Base-by-base conservation (phyloP, 768 basidiomycete genomes). In the Coprinopsis sp. region DNA sequence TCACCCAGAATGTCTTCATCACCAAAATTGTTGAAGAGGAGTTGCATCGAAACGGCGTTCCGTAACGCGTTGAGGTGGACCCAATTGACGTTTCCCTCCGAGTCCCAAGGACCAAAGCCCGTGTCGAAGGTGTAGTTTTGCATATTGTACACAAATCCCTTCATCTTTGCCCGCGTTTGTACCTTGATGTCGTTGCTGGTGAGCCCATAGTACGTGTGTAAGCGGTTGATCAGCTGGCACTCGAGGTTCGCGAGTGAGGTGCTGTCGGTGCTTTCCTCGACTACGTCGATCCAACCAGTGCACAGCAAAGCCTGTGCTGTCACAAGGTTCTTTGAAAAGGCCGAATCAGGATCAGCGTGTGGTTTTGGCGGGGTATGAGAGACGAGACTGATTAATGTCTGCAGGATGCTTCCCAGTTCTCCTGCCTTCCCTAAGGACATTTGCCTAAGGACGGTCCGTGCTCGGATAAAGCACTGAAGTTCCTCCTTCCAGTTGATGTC, bases 101-200 rank as follows among this genome's bases (percentile, higher is more conserved):
- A 54, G 47, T 71, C 46, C 56, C 79, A 79, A 3, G 84, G 85
- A 1, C 84, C 85, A 50, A 72, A 87, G 3, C 60, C 60, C 47
- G 72, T 78, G 7, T 67, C 67, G 23, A 62, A 56, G 1, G 61
- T 60, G 61, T 85, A 84, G 28, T 83, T 71, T 3, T 76, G 70
- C 58, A 84, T 69, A 49, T 76, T 72, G 53, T 89, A 89, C 14
- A 87, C 79, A 49, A 62, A 79, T 2, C 74, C 74, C 31, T 79
- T 72, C 7, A 77, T 74, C 5, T 61, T 58, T 6, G 69, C 66
- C 6, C 71, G 66, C 14, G 54, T 57, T 19, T 47, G 47, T 4
- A 37, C 53, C 31, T 46, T 58, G n/a, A 62, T 43, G 49, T 86
- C 82, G 6, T 42, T 47, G 5, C 54, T 55, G 1, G 81, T 81